phyloP scores from a whole-genome alignment of 148 eudicot genomes.

The Simmondsia chinensis region DNA sequence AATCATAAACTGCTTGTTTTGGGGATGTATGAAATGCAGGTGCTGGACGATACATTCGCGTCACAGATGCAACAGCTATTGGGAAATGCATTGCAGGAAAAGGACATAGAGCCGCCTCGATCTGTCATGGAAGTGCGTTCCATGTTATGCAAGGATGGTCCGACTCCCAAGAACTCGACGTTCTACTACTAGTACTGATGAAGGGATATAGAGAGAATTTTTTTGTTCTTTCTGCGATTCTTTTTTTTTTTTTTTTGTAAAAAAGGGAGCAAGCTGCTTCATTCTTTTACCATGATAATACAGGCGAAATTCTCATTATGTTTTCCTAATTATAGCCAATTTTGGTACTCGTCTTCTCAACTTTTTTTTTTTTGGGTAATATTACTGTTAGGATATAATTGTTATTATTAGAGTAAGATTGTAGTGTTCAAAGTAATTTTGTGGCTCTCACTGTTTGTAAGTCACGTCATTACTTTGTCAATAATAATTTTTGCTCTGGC shows the following conservation, averaged over 20 bases:
- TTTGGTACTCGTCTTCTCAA: too few relatives aligned
- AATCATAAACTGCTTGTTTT: not conserved
- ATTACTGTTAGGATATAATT: too few relatives aligned
- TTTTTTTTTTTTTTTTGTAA: conserved; percentile 3
- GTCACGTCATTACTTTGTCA: too few relatives aligned
- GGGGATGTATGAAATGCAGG: conserved; percentile 21
- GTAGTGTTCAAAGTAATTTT: too few relatives aligned
- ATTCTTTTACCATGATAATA: too few relatives aligned
- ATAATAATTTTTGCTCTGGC: too few relatives aligned
- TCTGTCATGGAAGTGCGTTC: conserved; percentile 62
- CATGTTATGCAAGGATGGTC: conserved; percentile 59
- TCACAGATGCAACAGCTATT: conserved; percentile 75
- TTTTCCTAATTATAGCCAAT: too few relatives aligned
- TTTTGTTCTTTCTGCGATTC: not conserved
- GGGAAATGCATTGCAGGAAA: conserved; percentile 63
- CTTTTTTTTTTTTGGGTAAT: too few relatives aligned
- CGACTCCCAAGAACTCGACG: conserved; percentile 36
- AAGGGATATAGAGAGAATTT: not conserved
- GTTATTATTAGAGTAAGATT: too few relatives aligned
- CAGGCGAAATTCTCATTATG: too few relatives aligned
- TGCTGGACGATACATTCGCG: conserved; percentile 72
- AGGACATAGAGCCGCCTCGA: conserved; percentile 73
- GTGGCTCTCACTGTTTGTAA: too few relatives aligned
- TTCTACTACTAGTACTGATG: conserved; percentile 59
- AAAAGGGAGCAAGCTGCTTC: conserved; percentile 13